These are phyloP conservation scores for Arthrobotrys sinensis DNA, from an alignment of 2,329 filamentous ascomycete species.

Conservation along the genomic window DNA sequence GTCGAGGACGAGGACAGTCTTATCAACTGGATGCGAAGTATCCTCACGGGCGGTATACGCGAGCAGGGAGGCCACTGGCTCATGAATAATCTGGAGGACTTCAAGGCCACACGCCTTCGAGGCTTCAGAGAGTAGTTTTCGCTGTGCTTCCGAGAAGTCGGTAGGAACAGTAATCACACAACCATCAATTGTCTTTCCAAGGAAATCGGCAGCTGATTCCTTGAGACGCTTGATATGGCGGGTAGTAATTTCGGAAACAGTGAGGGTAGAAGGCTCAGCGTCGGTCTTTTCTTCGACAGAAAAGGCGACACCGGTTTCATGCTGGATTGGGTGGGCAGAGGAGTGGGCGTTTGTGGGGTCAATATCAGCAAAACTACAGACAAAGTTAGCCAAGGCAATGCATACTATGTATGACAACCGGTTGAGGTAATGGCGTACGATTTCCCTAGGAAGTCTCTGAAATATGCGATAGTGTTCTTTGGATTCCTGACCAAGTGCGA, in stretches of 20 bases:
- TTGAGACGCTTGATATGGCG: constrained; percentile 87
- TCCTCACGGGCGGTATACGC: constrained; percentile 84
- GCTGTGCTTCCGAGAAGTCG: constrained; percentile 90
- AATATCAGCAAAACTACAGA: constrained; percentile 85
- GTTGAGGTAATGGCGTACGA: constrained; percentile 75
- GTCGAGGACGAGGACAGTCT: constrained; percentile 91
- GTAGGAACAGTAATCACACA: constrained; percentile 95
- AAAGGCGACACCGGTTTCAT: constrained; percentile 82
- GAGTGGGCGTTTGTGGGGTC: constrained; percentile 95
- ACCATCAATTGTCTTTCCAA: constrained; percentile 93
- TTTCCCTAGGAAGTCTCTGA: constrained; percentile 95
- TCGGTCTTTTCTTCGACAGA: constrained; percentile 81
- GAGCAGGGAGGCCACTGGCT: constrained; percentile 88
- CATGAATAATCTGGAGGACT: constrained; percentile 91
- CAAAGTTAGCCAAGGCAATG: background rate
- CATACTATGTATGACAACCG: background rate
- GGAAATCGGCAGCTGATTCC: constrained; percentile 87
- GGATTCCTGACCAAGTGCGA: constrained; percentile 91
- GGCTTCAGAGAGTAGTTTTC: constrained; percentile 81
- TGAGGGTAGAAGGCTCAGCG: constrained; percentile 78
- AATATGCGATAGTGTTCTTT: constrained; percentile 93
- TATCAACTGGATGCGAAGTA: constrained; percentile 77
- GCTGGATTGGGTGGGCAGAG: constrained; percentile 88
- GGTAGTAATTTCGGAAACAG: constrained; percentile 84
- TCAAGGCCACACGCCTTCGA: constrained; percentile 87